These are phyloP conservation scores for Aureobasidium sp. DNA, from an alignment of 2,329 filamentous ascomycete genomes.

Conservation along the genomic window DNA sequence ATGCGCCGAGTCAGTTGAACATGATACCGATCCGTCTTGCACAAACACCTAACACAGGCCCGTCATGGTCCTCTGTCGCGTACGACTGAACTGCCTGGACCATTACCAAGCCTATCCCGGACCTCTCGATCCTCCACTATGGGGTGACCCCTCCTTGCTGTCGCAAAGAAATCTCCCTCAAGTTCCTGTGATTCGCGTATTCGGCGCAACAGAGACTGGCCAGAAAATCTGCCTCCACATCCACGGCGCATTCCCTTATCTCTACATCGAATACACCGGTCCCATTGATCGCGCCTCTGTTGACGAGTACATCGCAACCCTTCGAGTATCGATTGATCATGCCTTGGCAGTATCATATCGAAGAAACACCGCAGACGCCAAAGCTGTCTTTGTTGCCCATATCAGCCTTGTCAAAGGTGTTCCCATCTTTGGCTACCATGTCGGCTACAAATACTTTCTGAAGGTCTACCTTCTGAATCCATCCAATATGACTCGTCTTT, in stretches of 20 bases:
- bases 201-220: constrained; percentile 87
- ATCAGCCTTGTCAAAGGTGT: constrained; percentile 88
- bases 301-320: constrained; percentile 62
- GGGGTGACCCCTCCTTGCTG: constrained; percentile 39
- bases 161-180: constrained; percentile 55
- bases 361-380: constrained; percentile 61
- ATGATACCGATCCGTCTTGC: neutral
- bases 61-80: constrained; percentile 38
- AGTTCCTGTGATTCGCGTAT: constrained; percentile 80
- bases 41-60: neutral
- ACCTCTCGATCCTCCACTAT: constrained; percentile 68
- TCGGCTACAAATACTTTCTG: constrained; percentile 82
- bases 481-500: constrained; percentile 72
- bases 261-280: constrained; percentile 82
- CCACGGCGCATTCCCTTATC: constrained; percentile 89
- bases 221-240: constrained; percentile 95
- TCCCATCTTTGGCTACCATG: constrained; percentile 92
- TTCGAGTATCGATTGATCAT: constrained; percentile 85
- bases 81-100: constrained; percentile 93
- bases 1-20: neutral
- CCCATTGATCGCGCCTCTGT: constrained; percentile 50
- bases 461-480: constrained; percentile 95
- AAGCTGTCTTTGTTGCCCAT: constrained; percentile 71
- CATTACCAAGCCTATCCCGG: constrained; percentile 79
- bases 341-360: constrained; percentile 80